Percentiles rank a stretch among this genome's conserved stretches.
phyloP scores from a whole-genome alignment of 2,329 filamentous ascomycete genomes.

The Sarocladiaceae sp. region DNA sequence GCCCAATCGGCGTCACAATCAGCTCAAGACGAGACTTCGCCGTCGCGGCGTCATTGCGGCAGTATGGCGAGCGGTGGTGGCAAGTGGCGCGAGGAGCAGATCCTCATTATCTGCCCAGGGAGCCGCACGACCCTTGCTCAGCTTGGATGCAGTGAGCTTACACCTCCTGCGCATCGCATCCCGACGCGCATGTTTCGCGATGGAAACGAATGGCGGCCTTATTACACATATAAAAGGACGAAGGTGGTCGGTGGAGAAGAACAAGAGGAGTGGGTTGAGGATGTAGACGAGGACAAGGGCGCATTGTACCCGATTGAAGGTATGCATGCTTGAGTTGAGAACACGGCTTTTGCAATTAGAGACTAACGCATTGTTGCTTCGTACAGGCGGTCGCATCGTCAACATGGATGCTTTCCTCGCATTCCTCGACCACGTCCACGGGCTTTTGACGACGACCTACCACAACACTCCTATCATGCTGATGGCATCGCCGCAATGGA shows the following conservation, averaged over 20 bases:
- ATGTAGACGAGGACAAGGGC: constrained; percentile 80
- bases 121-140: constrained; percentile 89
- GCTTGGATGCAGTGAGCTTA: constrained; percentile 85
- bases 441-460: constrained; percentile 82
- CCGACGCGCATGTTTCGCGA: constrained; percentile 94
- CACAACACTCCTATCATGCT: constrained; percentile 95
- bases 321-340: constrained; percentile 21
- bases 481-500: constrained; percentile 87
- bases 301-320: constrained; percentile 81
- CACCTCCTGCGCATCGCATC: constrained; percentile 80
- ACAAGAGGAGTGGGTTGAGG: constrained; percentile 78
- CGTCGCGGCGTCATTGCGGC: constrained; percentile 10
- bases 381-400: constrained; percentile 69
- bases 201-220: constrained; percentile 70
- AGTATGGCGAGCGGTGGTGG: constrained; percentile 52
- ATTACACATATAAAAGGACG: constrained; percentile 67
- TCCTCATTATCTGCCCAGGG: constrained; percentile 72
- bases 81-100: constrained; percentile 62
- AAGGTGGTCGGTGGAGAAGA: constrained; percentile 44
- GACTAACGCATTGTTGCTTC: not conserved
- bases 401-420: constrained; percentile 94
- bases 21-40: constrained; percentile 5
- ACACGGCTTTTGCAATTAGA: not conserved
- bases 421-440: constrained; percentile 87
- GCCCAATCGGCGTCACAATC: constrained; percentile 12